phyloP scores from a whole-genome alignment of 805 yeast genomes.

The Brettanomyces naardenensis region DNA sequence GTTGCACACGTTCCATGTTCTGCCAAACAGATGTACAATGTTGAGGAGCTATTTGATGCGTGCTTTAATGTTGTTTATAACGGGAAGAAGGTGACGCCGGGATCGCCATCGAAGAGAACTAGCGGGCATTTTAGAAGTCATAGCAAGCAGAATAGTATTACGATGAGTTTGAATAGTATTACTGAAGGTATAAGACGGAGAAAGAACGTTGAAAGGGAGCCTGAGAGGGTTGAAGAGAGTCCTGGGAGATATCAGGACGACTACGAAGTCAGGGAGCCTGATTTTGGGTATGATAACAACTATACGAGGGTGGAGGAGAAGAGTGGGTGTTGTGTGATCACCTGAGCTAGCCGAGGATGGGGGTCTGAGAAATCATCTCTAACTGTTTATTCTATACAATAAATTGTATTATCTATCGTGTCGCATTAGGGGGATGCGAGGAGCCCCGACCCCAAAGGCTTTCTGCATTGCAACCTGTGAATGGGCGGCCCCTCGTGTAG shows the following conservation, averaged over 20 bases:
- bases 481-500: too few relatives aligned
- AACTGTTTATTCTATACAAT: too few relatives aligned
- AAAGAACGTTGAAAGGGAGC: neutral
- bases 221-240: neutral
- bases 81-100: conserved; percentile 11
- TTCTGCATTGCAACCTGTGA: too few relatives aligned
- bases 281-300: neutral
- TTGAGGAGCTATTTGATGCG: conserved; percentile 56
- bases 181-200: conserved; percentile 1
- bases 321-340: conserved; percentile 9
- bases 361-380: too few relatives aligned
- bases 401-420: too few relatives aligned
- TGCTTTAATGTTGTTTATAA: conserved; percentile 30
- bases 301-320: conserved; percentile 11
- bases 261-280: conserved; percentile 1
- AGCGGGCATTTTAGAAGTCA: conserved; percentile 16
- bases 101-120: conserved; percentile 6
- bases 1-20: conserved; percentile 72
- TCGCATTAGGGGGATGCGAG: too few relatives aligned
- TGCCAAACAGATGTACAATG: conserved; percentile 60
- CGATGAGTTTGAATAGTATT: conserved; percentile 2
- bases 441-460: too few relatives aligned
- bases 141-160: conserved; percentile 12
- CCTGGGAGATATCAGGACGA: neutral
- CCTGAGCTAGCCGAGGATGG: neutral